Conservation (phyloP, 805 yeast species). For the Wickerhamomyces bovis region DNA sequence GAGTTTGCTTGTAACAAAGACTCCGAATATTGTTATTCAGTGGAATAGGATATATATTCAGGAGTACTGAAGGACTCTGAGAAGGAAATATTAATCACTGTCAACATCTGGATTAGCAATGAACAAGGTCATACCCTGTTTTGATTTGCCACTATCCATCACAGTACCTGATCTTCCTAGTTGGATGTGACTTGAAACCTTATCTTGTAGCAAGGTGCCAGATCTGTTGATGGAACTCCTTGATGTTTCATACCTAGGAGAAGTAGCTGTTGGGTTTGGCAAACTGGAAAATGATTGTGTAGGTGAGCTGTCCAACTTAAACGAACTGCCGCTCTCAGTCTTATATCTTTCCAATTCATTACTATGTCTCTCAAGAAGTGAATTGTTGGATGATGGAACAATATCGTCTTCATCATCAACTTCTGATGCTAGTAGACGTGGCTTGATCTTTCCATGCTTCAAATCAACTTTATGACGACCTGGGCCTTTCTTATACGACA, state of each 20-base stretch:
- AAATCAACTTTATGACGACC: conserved; percentile 33
- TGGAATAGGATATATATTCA: too few species aligned
- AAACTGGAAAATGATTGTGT: conserved; percentile 1
- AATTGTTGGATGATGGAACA: neutral
- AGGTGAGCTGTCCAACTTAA: neutral
- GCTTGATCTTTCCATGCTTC: conserved; percentile 58
- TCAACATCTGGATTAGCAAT: conserved; percentile 57
- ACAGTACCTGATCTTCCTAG: conserved; percentile 32
- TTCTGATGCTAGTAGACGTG: conserved; percentile 67
- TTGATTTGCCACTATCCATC: conserved; percentile 19
- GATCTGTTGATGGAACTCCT: conserved; percentile 11
- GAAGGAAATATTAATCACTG: too few species aligned
- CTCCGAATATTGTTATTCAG: too few species aligned
- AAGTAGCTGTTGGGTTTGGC: neutral
- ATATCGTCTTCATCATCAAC: conserved; percentile 55
- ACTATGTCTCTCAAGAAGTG: conserved; percentile 10
- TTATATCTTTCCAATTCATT: conserved; percentile 15
- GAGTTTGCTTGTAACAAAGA: too few species aligned
- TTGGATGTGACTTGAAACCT: conserved; percentile 13
- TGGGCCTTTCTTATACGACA: conserved; percentile 12
- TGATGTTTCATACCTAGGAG: conserved; percentile 8
- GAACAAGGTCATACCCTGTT: conserved; percentile 35
- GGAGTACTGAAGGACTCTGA: too few species aligned
- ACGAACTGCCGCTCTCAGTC: conserved; percentile 2
- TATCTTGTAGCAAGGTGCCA: conserved; percentile 20